These are phyloP conservation scores for Gossypium anomalum DNA, from an alignment of 345 rosid species.

Conservation along the genomic window DNA sequence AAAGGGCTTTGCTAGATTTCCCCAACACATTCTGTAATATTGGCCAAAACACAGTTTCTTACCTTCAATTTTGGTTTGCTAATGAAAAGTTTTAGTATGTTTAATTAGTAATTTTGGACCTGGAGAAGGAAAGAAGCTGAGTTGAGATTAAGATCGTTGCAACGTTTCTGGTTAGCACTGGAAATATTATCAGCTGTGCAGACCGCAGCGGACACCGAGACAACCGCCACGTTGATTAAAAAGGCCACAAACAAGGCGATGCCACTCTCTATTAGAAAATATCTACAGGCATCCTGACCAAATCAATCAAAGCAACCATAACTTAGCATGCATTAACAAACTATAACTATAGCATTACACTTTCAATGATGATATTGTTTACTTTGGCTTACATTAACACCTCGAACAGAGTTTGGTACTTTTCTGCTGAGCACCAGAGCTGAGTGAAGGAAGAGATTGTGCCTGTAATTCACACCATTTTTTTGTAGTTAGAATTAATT, in stretches of 20 bases:
- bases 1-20: constrained; percentile 46
- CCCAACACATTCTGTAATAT: constrained; percentile 58
- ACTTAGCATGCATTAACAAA: not conserved
- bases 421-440: constrained; percentile 44
- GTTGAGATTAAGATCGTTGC: constrained; percentile 48
- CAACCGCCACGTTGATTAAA: constrained; percentile 49
- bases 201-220: constrained; percentile 53
- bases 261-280: constrained; percentile 57
- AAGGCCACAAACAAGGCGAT: constrained; percentile 57
- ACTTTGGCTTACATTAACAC: constrained; percentile 38
- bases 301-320: not conserved
- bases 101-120: constrained; percentile 24
- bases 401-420: constrained; percentile 43
- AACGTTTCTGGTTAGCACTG: constrained; percentile 11
- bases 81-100: not conserved
- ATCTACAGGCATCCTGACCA: constrained; percentile 54
- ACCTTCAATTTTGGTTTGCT: not conserved
- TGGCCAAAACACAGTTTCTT: not conserved
- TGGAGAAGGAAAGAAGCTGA: constrained; percentile 66
- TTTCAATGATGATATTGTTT: not conserved
- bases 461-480: constrained; percentile 21
- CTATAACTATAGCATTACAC: too few relatives aligned
- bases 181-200: constrained; percentile 36
- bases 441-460: constrained; percentile 47
- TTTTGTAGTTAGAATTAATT: too few relatives aligned